Percentiles rank a stretch among this genome's conserved stretches.
Evolutionary conservation across 2,329 filamentous ascomycete genomes (phyloP).

Genomic region (Ophiocordyceps camponoti-rufipedis): DNA sequence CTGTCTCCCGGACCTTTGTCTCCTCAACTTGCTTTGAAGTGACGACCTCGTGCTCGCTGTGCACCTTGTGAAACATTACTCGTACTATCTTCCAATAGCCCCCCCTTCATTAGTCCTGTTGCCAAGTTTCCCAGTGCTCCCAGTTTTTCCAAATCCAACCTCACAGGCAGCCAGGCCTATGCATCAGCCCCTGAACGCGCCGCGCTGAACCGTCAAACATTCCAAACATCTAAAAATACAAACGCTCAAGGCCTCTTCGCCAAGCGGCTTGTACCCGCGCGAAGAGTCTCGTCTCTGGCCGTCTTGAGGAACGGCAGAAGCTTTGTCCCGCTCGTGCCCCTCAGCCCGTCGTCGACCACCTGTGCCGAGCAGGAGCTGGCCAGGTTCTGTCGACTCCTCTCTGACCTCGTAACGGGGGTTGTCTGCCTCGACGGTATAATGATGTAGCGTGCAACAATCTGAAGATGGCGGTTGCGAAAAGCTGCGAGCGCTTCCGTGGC

Average conservation of each 20-base stretch:
- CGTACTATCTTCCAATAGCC: too few species aligned
- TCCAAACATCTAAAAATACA: neutral
- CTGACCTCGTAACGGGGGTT: neutral
- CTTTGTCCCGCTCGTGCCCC: constrained; percentile 74
- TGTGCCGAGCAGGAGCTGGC: constrained; percentile 22
- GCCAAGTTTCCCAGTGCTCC: too few species aligned
- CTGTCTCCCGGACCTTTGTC: too few species aligned
- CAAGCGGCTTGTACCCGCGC: constrained; percentile 11
- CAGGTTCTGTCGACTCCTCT: constrained; percentile 17
- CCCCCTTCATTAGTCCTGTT: too few species aligned
- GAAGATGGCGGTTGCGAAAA: constrained; percentile 73
- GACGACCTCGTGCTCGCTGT: too few species aligned
- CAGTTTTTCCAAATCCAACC: too few species aligned
- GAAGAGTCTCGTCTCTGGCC: constrained; percentile 61
- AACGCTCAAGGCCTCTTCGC: neutral
- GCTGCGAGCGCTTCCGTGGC: constrained; percentile 58
- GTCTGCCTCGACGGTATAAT: constrained; percentile 49
- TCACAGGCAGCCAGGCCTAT: too few species aligned
- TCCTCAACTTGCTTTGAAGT: too few species aligned
- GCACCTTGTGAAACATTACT: too few species aligned
- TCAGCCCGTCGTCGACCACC: constrained; percentile 30
- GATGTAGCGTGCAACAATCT: constrained; percentile 82
- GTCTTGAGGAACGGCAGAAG: constrained; percentile 83
- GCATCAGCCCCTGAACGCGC: neutral
- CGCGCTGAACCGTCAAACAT: neutral